Base-by-base conservation (phyloP, 129 eudicot species). In the Erigeron canadensis region DNA sequence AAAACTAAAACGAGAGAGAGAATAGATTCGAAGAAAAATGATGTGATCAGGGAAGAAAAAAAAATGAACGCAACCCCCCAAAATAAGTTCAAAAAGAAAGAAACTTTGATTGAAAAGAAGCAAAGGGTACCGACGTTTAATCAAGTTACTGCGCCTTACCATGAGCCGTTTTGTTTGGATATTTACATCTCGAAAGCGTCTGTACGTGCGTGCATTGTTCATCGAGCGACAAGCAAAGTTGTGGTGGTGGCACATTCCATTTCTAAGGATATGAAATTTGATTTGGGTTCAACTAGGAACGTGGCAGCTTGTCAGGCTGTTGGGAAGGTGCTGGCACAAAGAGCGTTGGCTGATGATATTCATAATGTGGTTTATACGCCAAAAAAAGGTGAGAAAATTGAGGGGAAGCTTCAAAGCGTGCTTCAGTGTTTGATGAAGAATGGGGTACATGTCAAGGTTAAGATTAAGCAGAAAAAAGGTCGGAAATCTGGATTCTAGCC, bases 121-220 rank as follows among this genome's bases (percentile, higher is more conserved):
- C 60, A 63, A 46, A 84, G 98, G 75, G 84, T 67, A 42, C 98
- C 80, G 7, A 89, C 98, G 19, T 92, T 86, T 82, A 92, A 89
- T 80, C 98, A 92, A 65, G 78, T 83, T 39, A 92, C 96, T 38
- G 98, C 85, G 5, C 85, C 95, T 42, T 93, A 89, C 80, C 96
- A 89, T 61, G 98, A 93, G 71, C 98, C 98, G 11, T 93, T 93
- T 81, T 93, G 98, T 73, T 83, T 93, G 76, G 98, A 93, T 76
- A 81, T 93, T 61, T 87, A 79, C 37, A 79, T 93, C 53, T 85
- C 98, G 0, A 89, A 87, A 68, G 91, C 91, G 55, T 93, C 98
- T 46, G 91, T 87, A n/a, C 88, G 96, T 45, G 98, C 92, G n/a
- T 85, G 98, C 79, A 78, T 93, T 38, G 79, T 93, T 74, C 98